Evolutionary conservation across 768 basidiomycete genomes (phyloP).

Genomic region (Russula sp.): DNA sequence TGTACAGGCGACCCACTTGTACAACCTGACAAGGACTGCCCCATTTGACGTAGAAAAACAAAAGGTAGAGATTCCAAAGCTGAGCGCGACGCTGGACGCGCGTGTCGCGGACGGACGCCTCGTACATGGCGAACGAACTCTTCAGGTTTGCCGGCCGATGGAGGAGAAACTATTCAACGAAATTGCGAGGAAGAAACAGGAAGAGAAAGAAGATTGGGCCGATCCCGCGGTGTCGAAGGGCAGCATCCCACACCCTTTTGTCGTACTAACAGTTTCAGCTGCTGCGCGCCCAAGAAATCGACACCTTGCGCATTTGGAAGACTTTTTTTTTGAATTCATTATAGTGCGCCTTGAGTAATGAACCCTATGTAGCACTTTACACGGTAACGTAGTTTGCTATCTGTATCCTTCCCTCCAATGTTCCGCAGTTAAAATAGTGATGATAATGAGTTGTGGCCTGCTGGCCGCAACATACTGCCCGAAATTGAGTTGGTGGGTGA

Average conservation of each 20-base stretch:
- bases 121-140: constrained; percentile 3
- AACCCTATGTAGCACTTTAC: too few relatives aligned
- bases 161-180: constrained; percentile 5
- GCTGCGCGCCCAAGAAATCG: background rate
- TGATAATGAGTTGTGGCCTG: too few relatives aligned
- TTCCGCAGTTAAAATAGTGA: too few relatives aligned
- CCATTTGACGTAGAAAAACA: constrained; percentile 15
- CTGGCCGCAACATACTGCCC: too few relatives aligned
- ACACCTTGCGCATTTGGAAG: constrained; percentile 15
- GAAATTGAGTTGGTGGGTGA: too few relatives aligned
- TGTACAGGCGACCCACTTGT: background rate
- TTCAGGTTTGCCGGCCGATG: constrained; percentile 7
- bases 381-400: too few relatives aligned
- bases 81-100: constrained; percentile 10
- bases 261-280: background rate
- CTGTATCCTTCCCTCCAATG: too few relatives aligned
- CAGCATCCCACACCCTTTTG: background rate
- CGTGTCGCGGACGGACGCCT: constrained; percentile 13
- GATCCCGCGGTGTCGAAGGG: background rate
- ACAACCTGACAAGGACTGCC: background rate
- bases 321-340: too few relatives aligned
- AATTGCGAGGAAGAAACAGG: background rate
- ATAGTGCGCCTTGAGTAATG: too few relatives aligned
- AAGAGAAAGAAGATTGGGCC: background rate
- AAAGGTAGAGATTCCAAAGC: constrained; percentile 12